Evolutionary conservation across 345 rosid genomes (phyloP), one percentile per base, ranked within the genome.

Genomic region (Raphanus sativus): DNA sequence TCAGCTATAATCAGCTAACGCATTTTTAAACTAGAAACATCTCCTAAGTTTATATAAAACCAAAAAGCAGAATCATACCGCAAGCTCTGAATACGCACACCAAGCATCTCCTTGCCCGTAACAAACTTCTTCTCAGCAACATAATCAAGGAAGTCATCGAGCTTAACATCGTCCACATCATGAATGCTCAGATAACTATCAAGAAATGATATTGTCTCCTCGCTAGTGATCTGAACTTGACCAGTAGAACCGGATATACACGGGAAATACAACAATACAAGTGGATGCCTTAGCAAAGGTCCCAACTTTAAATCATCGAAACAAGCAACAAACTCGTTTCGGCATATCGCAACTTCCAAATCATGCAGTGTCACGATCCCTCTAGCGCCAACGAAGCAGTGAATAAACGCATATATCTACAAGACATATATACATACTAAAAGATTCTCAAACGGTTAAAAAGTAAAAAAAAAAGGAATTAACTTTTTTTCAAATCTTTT

Each of bases 361-460:
- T 94, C 98, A 82, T 87, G 78, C 77, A 94, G 75, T 16, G 97
- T 82, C 65, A 91, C 84, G 7, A 94, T 86, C 64, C 81, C 83
- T 80, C 89, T 76, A 36, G 87, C 94, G 63, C 83, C 92, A 48
- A 89, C 84, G 68, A 87, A 94, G 86, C 98, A 94, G 78, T 89
- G 91, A 67, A 94, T 91, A 82, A 89, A 94, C 7, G 96, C 89
- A 86, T 91, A 85, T 59, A 94, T 81, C 98, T 94, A 82, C 71
- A 26, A 8, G 8, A 33, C 52, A 73, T 9, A 0, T 65, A 66
- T 8, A 48, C 4, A 3, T 30, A 38, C 42, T 45, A 9, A 26
- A 32, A 15, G 30, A 28, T 21, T 52, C 42, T 32, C 11, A 34
- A 62, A 69, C 0, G 70, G 21, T 21, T 42, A n/a, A 48, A 48